Conservation (phyloP, 2,329 filamentous ascomycete genomes). For the Helotiales sp. region DNA sequence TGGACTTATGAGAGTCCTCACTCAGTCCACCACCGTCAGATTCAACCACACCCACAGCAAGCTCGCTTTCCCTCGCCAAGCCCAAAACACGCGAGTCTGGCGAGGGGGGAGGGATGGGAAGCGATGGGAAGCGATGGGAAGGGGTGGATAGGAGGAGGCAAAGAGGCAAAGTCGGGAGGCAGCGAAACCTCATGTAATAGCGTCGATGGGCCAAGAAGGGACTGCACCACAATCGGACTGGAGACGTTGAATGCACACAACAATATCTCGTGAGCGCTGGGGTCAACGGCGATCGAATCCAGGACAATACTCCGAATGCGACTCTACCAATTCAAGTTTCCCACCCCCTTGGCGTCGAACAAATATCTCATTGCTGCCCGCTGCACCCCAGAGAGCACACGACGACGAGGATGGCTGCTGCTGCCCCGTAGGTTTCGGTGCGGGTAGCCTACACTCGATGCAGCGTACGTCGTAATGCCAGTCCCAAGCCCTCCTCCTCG, state of each 20-base stretch:
- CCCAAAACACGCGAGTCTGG: background rate
- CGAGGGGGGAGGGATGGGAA: background rate
- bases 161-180: no score
- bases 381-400: no score
- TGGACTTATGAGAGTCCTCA: no score
- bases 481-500: no score
- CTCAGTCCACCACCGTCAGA: background rate
- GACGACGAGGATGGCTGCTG: no score
- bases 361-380: no score
- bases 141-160: no score
- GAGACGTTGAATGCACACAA: no score
- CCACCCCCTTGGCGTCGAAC: background rate
- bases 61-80: background rate
- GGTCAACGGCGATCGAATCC: background rate
- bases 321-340: background rate
- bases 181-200: background rate
- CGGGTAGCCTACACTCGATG: background rate
- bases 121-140: background rate
- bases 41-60: background rate
- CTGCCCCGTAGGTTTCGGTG: background rate
- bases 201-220: background rate
- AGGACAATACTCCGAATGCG: background rate
- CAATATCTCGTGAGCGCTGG: no score
- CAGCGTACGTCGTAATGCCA: no score
- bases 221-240: no score